Percentiles rank a stretch among this genome's conserved stretches.
phyloP scores from a whole-genome alignment of 2,329 filamentous ascomycete genomes.

The Parastagonospora nodorum region DNA sequence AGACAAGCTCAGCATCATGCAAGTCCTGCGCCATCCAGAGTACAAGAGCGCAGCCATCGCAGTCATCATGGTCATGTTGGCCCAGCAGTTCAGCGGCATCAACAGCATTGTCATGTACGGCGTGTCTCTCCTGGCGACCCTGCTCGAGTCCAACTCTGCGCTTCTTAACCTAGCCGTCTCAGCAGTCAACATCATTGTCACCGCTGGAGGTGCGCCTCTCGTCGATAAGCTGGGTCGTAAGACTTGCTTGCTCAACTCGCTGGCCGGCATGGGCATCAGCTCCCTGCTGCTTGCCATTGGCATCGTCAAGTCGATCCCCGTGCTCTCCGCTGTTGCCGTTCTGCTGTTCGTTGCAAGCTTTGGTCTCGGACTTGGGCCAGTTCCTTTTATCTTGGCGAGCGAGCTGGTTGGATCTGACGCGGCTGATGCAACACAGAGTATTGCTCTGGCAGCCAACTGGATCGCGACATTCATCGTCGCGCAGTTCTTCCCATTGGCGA shows the following conservation, averaged over 20 bases:
- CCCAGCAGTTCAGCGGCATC: constrained; percentile 88
- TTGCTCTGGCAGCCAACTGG: constrained; percentile 86
- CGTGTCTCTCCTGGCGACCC: constrained; percentile 80
- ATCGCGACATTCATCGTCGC: constrained; percentile 89
- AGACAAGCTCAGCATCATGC: constrained; percentile 50
- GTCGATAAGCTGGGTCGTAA: constrained; percentile 90
- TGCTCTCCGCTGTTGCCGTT: constrained; percentile 80
- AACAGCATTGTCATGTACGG: constrained; percentile 99
- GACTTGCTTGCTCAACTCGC: constrained; percentile 79
- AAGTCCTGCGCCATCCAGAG: constrained; percentile 68
- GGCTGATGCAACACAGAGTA: constrained; percentile 88
- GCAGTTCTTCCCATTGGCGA: constrained; percentile 91
- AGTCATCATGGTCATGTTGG: constrained; percentile 90
- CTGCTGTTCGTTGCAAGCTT: constrained; percentile 88
- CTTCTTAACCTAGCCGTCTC: constrained; percentile 88
- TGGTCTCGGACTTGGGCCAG: constrained; percentile 86
- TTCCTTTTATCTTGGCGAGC: constrained; percentile 91
- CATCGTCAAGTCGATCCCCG: constrained; percentile 73
- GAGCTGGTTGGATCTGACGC: constrained; percentile 91
- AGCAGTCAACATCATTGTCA: constrained; percentile 82
- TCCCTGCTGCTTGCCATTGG: constrained; percentile 79
- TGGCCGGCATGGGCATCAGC: constrained; percentile 80
- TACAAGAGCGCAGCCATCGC: constrained; percentile 84
- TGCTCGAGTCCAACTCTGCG: constrained; percentile 81
- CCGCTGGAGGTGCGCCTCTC: constrained; percentile 78